Percentiles rank a stretch among this genome's conserved stretches.
phyloP scores from a whole-genome alignment of 805 yeast species.

The Limtongia smithiae region DNA sequence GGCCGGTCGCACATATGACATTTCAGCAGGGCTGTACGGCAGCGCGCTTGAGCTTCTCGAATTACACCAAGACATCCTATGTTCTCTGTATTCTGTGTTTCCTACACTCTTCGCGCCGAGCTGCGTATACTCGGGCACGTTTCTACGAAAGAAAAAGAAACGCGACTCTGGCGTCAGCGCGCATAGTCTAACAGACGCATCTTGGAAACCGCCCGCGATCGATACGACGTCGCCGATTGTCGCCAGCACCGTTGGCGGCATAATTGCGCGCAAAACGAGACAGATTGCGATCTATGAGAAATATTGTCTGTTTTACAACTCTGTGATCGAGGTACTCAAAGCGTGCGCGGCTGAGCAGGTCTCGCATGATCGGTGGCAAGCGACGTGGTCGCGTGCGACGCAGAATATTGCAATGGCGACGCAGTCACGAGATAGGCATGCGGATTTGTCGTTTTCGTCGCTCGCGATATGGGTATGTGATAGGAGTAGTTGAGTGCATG shows the following conservation, averaged over 20 bases:
- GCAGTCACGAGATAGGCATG: constrained; percentile 8
- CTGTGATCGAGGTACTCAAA: constrained; percentile 20
- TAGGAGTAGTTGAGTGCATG: too few species aligned
- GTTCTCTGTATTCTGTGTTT: constrained; percentile 10
- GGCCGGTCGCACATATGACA: too few species aligned
- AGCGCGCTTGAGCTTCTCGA: constrained; percentile 19
- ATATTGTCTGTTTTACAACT: constrained; percentile 19
- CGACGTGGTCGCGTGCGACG: constrained; percentile 6
- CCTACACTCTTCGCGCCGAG: constrained; percentile 24
- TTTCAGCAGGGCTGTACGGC: constrained; percentile 15
- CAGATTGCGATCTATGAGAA: constrained; percentile 21
- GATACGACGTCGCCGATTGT: constrained; percentile 22
- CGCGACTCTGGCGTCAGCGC: neutral
- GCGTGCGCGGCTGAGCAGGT: neutral
- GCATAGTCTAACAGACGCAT: constrained; percentile 1
- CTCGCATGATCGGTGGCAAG: neutral
- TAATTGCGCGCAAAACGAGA: constrained; percentile 19
- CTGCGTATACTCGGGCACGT: neutral
- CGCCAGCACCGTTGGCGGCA: constrained; percentile 17
- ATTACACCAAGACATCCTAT: constrained; percentile 19
- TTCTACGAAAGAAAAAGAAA: neutral
- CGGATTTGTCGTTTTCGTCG: constrained; percentile 17
- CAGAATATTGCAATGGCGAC: constrained; percentile 15
- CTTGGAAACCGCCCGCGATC: constrained; percentile 15
- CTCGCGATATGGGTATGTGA: constrained; percentile 17